Evolutionary conservation across 495 filamentous ascomycete species (phyloP).

Genomic region (Neurospora africana): DNA sequence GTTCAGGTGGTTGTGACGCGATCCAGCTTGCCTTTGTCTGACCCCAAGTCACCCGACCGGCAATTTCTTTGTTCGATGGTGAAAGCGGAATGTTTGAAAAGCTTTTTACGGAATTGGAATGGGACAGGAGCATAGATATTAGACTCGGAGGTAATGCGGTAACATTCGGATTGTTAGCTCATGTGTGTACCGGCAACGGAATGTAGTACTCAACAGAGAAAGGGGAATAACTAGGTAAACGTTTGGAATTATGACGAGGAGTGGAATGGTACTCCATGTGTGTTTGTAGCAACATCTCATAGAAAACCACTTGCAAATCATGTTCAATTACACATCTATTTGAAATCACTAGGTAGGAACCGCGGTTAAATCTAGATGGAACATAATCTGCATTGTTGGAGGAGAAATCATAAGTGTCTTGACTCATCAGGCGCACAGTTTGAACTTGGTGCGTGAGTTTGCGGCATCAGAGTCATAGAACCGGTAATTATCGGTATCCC

Average conservation of each 20-base stretch:
- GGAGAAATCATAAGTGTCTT: background rate
- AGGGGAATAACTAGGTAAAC: background rate
- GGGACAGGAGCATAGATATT: background rate
- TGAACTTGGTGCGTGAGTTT: background rate
- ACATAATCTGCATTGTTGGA: background rate
- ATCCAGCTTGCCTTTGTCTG: background rate
- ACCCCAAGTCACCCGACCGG: background rate
- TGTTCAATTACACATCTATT: background rate
- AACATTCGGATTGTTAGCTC: background rate
- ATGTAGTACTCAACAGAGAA: background rate
- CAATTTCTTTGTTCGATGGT: background rate
- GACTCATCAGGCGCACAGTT: background rate
- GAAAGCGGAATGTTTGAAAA: background rate
- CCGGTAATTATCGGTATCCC: background rate
- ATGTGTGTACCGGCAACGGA: background rate
- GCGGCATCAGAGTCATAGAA: background rate
- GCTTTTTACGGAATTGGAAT: background rate
- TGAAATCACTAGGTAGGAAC: background rate
- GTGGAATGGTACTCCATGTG: background rate
- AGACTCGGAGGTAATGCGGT: background rate
- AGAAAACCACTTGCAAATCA: background rate
- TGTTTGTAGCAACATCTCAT: background rate
- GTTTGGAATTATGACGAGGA: background rate
- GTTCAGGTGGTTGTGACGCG: background rate
- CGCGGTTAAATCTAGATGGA: too few relatives aligned